Base-by-base conservation (phyloP, 73 alveolate species). In the Paramecium caudatum region DNA sequence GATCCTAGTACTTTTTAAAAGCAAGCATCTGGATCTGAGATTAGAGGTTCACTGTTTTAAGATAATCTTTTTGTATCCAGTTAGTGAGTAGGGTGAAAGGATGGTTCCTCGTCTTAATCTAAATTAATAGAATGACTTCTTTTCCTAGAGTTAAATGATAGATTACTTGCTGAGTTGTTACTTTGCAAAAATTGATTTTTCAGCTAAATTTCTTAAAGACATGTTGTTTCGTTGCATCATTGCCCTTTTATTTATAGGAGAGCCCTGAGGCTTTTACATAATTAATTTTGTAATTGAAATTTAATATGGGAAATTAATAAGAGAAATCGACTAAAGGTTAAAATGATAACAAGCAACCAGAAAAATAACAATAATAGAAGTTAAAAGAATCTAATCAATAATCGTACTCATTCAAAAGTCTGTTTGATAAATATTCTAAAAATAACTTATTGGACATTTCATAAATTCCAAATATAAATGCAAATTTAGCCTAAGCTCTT, bases 141-240 rank as follows among this genome's bases (percentile, higher is more conserved):
- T 55, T 55, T 23, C 30, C 80, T 55, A 55, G 30, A 23, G 46
- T n/a, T n/a, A n/a, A n/a, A n/a, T n/a, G n/a, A n/a, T n/a, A n/a
- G 27, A 9, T 55, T 55, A 55, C 80, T 55, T 55, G 30, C 80
- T 55, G 80, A 55, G 80, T 23, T 55, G 30, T 55, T 55, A 21
- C 17, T 55, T 55, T 37, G 80, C 46, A 23, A 55, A 55, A 9
- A 55, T 55, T 55, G 80, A 55, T 55, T 55, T 55, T 15, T 55
- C 80, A 2, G 80, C 80, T 43, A 55, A 55, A 55, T 55, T 55
- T 43, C 80, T 55, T 23, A 55, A 55, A 55, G 80, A 55, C 80
- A 23, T 21, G 7, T 55, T 55, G 45, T 55, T 55, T 55, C 32
- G 23, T 23, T 23, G 45, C 9, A 55, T 55, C 80, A 55, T 55